Evolutionary conservation across 495 filamentous ascomycete species (phyloP).

Genomic region (Aspergillus nanangensis): DNA sequence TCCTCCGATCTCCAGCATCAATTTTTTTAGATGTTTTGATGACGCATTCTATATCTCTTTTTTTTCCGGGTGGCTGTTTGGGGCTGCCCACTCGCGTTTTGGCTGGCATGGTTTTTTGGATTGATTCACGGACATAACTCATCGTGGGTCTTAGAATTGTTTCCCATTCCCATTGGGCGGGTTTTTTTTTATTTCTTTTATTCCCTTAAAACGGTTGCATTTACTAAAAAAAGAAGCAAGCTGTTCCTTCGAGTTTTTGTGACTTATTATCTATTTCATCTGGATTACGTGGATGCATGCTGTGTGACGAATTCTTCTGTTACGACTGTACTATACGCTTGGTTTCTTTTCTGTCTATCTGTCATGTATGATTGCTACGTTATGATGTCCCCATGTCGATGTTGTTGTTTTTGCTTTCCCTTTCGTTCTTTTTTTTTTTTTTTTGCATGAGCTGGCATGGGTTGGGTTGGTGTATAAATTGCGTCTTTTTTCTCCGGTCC

Average conservation of each 20-base stretch:
- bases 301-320: conserved; percentile 11
- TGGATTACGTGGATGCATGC: background rate
- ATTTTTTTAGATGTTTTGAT: conserved; percentile 5
- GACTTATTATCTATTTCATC: too few relatives aligned
- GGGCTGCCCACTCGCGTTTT: too few relatives aligned
- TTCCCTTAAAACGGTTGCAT: conserved; percentile 8
- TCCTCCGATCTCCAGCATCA: conserved; percentile 1
- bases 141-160: too few relatives aligned
- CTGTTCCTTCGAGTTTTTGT: background rate
- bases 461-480: background rate
- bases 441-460: background rate
- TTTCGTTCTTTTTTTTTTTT: too few relatives aligned
- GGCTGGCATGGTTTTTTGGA: too few relatives aligned
- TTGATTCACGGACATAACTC: too few relatives aligned
- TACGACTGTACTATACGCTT: conserved; percentile 17
- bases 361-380: conserved; percentile 17
- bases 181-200: conserved; percentile 6
- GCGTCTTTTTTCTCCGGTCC: background rate
- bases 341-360: too few relatives aligned
- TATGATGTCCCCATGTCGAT: conserved; percentile 9
- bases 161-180: too few relatives aligned
- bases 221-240: conserved; percentile 7
- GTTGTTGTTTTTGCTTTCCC: background rate
- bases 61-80: too few relatives aligned
- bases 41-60: conserved; percentile 8